These are phyloP conservation scores for Candida palmyrensis DNA, from an alignment of 805 yeast species.

Conservation along the genomic window DNA sequence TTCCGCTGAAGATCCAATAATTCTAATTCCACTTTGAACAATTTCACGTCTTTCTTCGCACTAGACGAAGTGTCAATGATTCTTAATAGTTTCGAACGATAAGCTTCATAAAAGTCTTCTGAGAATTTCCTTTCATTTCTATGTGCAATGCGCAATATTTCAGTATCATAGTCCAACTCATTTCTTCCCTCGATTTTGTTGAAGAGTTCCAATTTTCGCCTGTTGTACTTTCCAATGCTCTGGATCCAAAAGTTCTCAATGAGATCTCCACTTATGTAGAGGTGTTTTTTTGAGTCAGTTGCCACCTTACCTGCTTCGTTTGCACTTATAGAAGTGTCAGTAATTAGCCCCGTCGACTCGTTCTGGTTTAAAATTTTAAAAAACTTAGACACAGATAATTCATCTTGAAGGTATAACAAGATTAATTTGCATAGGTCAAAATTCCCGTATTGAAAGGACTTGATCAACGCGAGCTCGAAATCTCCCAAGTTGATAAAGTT, in stretches of 20 bases:
- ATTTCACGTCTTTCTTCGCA: constrained; percentile 14
- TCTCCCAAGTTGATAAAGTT: constrained; percentile 69
- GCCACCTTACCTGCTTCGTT: constrained; percentile 12
- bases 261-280: constrained; percentile 33
- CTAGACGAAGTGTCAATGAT: constrained; percentile 14
- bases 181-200: constrained; percentile 26
- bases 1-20: constrained; percentile 27
- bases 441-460: constrained; percentile 58
- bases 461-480: constrained; percentile 59
- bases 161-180: too few species aligned
- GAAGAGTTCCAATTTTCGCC: constrained; percentile 20
- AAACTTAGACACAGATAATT: constrained; percentile 60
- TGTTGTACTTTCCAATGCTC: constrained; percentile 20
- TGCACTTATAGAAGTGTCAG: constrained; percentile 26
- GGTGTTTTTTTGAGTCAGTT: constrained; percentile 10
- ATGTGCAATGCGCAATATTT: not conserved
- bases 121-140: not conserved
- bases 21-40: constrained; percentile 24
- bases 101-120: constrained; percentile 14
- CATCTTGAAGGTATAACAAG: constrained; percentile 48
- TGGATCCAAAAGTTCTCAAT: constrained; percentile 35
- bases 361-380: constrained; percentile 57
- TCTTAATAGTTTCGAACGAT: constrained; percentile 19
- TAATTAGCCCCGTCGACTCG: constrained; percentile 23
- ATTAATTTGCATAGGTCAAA: constrained; percentile 57